Evolutionary conservation across 441 rosid genomes (phyloP), one percentile per base, ranked within the genome.

Genomic region (Erysimum pusillum): DNA sequence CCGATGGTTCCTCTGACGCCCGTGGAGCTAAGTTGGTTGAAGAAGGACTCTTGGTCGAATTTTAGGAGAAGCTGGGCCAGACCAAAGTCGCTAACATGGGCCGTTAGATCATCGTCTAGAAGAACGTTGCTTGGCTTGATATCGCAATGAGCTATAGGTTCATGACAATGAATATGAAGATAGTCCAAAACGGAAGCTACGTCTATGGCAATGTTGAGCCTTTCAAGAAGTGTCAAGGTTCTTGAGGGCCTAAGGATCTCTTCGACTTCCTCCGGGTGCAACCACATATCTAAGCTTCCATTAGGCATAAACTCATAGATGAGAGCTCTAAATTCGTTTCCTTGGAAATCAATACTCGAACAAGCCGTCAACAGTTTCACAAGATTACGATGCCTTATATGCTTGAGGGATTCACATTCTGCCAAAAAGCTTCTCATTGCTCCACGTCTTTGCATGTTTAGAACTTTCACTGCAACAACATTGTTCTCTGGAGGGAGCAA

Each of bases 151-250:
- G 70, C 64, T 13, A 71, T 63, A 15, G 74, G 45, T 2, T 35
- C 34, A 4, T 61, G 48, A 25, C 42, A 57, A 7, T 71, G 60
- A 56, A 34, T 15, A 36, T 62, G 80, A 15, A 82, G 65, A 57
- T 63, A 82, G 6, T 64, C 53, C n/a, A 75, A 41, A 58, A 69
- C 82, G 13, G 59, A 36, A 18, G 82, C 80, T 8, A 81, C 77
- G 52, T 71, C 62, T 2, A 71, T 60, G 1, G 49, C 59, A 18
- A 69, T 73, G 48, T 67, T 73, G 6, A 73, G 57, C 36, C 76
- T 74, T 53, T 71, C 58, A 39, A 53, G 51, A 48, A 69, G 31
- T 1, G 39, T 58, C 34, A 82, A 64, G 9, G 18, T 38, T 70
- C 66, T 76, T 36, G 63, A 18, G 2, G 72, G 64, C 22, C 31